Evolutionary conservation across 139 green algal species (phyloP), one percentile per base, ranked within the genome.

Genomic region (Spirogloea muscicola): DNA sequence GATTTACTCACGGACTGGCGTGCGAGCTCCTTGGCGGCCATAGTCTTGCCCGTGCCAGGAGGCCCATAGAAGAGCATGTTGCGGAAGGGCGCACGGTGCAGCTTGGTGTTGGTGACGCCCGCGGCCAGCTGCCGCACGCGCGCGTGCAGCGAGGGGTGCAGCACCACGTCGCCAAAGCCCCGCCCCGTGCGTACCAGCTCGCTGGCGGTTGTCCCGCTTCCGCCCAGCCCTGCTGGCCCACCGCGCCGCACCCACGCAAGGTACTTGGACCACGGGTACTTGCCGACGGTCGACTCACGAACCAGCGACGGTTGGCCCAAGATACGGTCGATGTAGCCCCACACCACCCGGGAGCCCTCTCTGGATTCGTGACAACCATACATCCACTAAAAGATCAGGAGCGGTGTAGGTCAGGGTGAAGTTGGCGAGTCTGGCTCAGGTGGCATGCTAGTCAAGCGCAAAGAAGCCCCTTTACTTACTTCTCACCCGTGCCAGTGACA

Each of bases 1-100:
- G 44, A 16, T 18, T 25, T 63, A 3, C 66, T 65, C 5, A 79
- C 71, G n/a, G 82, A 90, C 64, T 93, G 95, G 58, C 88, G 84
- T 0, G 95, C 95, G 63, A 99, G 85, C 63, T 92, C 84, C 86
- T 96, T 96, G 60, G 95, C 95, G 0, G 90, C 93, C 90, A 99
- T 92, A 16, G 93, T 98, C 86, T 99, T 99, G 59, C 95, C 72
- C 9, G 84, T 88, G 10, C 84, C 84, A 0, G 84, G 84, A 7
- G 84, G 84, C 1, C 84, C 84, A 42, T 88, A 88, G 29, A 88
- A 76, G 25, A 87, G 36, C 89, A 97, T 95, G 82, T 98, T 94
- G 37, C 93, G 82, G 87, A 97, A 98, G 38, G 94, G 93, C 1
- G 93, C 94, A 5, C 89, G 88, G 83, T 97, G 91, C 25, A 68